Base-by-base conservation (phyloP, 352 stramenopile species). In the Pythium folliculosum region DNA sequence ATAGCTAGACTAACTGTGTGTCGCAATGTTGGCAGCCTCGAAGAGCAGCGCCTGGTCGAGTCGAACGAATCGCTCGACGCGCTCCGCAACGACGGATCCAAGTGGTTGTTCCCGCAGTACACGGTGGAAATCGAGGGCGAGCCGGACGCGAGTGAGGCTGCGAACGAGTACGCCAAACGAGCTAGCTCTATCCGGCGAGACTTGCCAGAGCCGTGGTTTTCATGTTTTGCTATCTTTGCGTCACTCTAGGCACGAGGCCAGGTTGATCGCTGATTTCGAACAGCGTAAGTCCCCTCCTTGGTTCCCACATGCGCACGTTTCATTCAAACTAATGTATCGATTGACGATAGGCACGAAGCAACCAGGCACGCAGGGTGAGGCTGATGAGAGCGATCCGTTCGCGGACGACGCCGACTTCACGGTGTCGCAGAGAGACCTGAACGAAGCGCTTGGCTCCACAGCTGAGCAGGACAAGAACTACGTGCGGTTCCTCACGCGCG, bases 51-150 rank as follows among this genome's bases (percentile, higher is more conserved):
- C 16, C 58, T 91, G 5, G 63, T 89, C 44, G 76, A 91, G 57
- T 80, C 67, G 30, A 67, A 78, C 2, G 67, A 71, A 0, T 60
- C 38, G 13, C 67, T 60, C 0, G 65, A 80, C 43, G 63, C 69
- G 25, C 53, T 92, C 50, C 70, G 78, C 10, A 60, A 67, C 3
- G 75, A 83, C 32, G 87, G 87, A 14, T 89, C 82, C 54, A 90
- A 82, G 66, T 92, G 80, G 77, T 9, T 94, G 52, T 95, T 94
- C 73, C 84, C 86, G 0, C 66, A 87, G 61, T 86, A 90, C 57
- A 71, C 86, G 21, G 63, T 95, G n/a, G 82, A 90, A 56, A 94
- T 94, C 43, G 87, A 95, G 55, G 75, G 83, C 38, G 85, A 95
- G 57, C 85, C 85, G 0, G 83, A 93, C 59, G 77, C 70, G 27